Base-by-base conservation (phyloP, 371 early-diverging fungal genomes). In the Mucor velutinosus region DNA sequence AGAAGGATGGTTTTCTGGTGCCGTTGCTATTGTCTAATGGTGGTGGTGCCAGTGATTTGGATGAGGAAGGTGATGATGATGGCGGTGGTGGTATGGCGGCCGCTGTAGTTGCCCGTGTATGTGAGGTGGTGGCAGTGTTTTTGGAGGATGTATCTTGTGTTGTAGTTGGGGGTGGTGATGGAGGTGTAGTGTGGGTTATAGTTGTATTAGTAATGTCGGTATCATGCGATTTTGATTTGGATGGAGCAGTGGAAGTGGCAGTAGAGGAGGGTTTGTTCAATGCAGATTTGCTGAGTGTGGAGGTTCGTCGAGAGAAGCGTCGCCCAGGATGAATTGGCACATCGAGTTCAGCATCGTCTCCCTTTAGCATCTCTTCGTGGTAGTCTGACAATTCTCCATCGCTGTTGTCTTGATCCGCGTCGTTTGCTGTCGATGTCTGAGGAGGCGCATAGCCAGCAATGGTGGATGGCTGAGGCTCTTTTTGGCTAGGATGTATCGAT, bases 291-390 rank as follows among this genome's bases (percentile, higher is more conserved):
- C 23, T 15, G 21, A 19, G 33, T 17, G 23, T 43, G 14, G 61
- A 25, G 21, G 19, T 17, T 55, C 71, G 64, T 43, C 67, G 57
- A 41, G 66, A 51, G 14, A 51, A 58, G 43, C 62, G 45, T 59
- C 61, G 57, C 17, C 39, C 57, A 27, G 67, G 19, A 39, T 58
- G 49, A 35, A 70, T 51, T 23, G 60, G 32, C 14, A 60, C 21
- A 43, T 64, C 61, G 6, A 63, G 14, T 19, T 67, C 72, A 25
- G 60, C 10, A 1, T 69, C 60, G 23, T 81, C 79, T 33, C 81
- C 83, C 30, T 77, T 78, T 60, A 87, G 71, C 87, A 87, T 87
- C 60, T 87, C 87, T 62, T 87, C 87, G 32, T 82, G 83, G 60
- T 81, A 87, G 64, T 87, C 87, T 64, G 83, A 81, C 37, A 74